These are phyloP conservation scores for Aureobasidium sp. DNA, from an alignment of 2,329 filamentous ascomycete species.

Conservation along the genomic window DNA sequence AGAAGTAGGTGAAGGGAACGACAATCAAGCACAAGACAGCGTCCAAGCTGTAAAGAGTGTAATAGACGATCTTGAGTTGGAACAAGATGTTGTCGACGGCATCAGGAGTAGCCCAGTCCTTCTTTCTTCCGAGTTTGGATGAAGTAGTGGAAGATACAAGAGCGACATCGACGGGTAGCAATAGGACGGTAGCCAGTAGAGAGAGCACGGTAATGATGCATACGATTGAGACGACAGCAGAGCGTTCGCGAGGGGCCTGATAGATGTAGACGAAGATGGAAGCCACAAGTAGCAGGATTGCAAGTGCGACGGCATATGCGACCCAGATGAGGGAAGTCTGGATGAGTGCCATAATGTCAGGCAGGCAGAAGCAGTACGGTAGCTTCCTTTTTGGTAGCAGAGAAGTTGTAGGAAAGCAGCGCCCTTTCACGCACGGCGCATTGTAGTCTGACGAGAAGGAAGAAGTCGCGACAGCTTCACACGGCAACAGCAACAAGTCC, in stretches of 20 bases:
- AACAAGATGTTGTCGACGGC: constrained; percentile 70
- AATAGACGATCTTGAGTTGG: constrained; percentile 84
- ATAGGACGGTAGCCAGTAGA: constrained; percentile 82
- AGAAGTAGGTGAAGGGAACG: constrained; percentile 96
- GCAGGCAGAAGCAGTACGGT: neutral
- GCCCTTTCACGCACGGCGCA: neutral
- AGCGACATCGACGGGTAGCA: constrained; percentile 92
- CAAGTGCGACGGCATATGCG: constrained; percentile 77
- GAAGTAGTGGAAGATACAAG: constrained; percentile 84
- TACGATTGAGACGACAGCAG: constrained; percentile 70
- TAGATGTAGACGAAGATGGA: constrained; percentile 85
- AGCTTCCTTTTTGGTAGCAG: neutral
- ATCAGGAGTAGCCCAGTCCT: constrained; percentile 87
- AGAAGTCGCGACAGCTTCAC: neutral
- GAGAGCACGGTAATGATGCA: constrained; percentile 81
- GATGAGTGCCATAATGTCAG: constrained; percentile 56
- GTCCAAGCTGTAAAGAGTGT: constrained; percentile 85
- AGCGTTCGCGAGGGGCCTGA: constrained; percentile 82
- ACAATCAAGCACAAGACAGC: constrained; percentile 81
- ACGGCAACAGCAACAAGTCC: neutral
- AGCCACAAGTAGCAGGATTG: constrained; percentile 66
- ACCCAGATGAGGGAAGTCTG: constrained; percentile 93
- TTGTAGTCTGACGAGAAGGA: neutral
- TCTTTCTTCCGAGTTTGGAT: constrained; percentile 70
- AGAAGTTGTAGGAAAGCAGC: neutral